Evolutionary conservation across 192 early-diverging fungal genomes (phyloP).

Genomic region (Diversispora eburnea): DNA sequence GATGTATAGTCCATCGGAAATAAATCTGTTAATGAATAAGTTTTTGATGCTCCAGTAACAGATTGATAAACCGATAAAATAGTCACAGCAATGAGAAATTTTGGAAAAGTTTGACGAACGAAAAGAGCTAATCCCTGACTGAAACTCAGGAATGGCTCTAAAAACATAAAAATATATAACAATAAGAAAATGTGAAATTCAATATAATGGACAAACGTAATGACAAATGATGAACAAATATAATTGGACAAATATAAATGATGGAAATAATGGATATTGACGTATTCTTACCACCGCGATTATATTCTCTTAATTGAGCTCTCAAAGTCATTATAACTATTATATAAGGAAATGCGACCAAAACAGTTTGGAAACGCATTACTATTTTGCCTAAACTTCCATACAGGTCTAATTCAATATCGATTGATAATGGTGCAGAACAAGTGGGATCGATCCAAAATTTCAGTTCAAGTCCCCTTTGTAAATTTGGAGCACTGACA

Average conservation of each 20-base stretch:
- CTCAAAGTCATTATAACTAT: conserved; percentile 55
- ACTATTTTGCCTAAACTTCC: conserved; percentile 65
- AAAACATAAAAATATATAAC: background rate
- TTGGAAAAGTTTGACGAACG: conserved; percentile 33
- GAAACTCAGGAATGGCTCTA: conserved; percentile 43
- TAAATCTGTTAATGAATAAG: conserved; percentile 16
- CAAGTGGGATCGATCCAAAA: conserved; percentile 58
- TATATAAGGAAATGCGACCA: conserved; percentile 64
- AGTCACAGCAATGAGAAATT: conserved; percentile 36
- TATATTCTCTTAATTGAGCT: conserved; percentile 44
- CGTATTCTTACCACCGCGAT: conserved; percentile 17
- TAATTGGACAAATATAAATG: background rate
- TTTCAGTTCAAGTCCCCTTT: conserved; percentile 42
- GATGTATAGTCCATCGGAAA: conserved; percentile 4
- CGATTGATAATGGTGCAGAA: conserved; percentile 39
- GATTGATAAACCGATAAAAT: conserved; percentile 39
- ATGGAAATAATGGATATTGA: background rate
- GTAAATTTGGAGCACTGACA: conserved; percentile 17
- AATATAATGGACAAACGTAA: too few relatives aligned
- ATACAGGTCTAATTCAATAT: conserved; percentile 60
- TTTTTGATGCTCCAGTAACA: conserved; percentile 26
- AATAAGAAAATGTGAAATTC: too few relatives aligned
- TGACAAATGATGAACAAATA: background rate
- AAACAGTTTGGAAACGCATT: conserved; percentile 68
- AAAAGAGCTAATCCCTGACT: conserved; percentile 37